These are phyloP conservation scores for Fomitopsis serialis DNA, from an alignment of 768 basidiomycete species.

Conservation along the genomic window DNA sequence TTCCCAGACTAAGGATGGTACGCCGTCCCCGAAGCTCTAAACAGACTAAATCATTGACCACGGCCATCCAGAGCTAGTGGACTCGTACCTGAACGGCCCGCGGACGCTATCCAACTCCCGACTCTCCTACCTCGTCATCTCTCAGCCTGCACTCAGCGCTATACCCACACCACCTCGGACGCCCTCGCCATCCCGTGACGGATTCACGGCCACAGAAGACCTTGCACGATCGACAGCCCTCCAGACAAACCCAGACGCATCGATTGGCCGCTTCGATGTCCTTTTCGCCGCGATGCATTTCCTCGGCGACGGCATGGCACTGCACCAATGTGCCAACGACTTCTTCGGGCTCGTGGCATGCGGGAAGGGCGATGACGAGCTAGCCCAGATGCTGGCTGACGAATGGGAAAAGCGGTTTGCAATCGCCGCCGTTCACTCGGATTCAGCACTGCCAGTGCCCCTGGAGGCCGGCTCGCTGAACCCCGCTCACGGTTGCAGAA, in stretches of 20 bases:
- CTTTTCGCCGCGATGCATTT: slow-evolving; percentile 77
- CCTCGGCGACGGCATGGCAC: slow-evolving; percentile 82
- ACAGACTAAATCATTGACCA: not conserved
- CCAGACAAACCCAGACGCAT: slow-evolving; percentile 7
- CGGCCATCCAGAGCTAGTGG: slow-evolving; percentile 45
- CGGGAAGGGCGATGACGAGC: slow-evolving; percentile 22
- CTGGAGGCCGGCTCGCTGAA: slow-evolving; percentile 39
- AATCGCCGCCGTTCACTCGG: slow-evolving; percentile 2
- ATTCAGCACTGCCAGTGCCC: slow-evolving; percentile 30
- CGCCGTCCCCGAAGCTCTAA: slow-evolving; percentile 6
- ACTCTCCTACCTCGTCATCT: slow-evolving; percentile 62
- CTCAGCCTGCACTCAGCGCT: slow-evolving; percentile 19
- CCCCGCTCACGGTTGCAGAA: slow-evolving; percentile 32
- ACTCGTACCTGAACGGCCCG: slow-evolving; percentile 71
- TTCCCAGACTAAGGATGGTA: slow-evolving; percentile 50
- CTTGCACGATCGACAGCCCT: slow-evolving; percentile 10
- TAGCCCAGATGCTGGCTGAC: slow-evolving; percentile 23
- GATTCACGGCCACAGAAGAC: slow-evolving; percentile 8
- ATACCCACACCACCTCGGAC: slow-evolving; percentile 30
- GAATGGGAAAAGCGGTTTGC: slow-evolving; percentile 31
- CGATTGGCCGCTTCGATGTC: slow-evolving; percentile 44
- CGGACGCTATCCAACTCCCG: slow-evolving; percentile 64
- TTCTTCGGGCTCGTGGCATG: slow-evolving; percentile 61
- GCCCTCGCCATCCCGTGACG: slow-evolving; percentile 18
- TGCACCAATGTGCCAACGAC: slow-evolving; percentile 78